phyloP scores from a whole-genome alignment of 768 basidiomycete genomes.

The Tulasnella sp. region DNA sequence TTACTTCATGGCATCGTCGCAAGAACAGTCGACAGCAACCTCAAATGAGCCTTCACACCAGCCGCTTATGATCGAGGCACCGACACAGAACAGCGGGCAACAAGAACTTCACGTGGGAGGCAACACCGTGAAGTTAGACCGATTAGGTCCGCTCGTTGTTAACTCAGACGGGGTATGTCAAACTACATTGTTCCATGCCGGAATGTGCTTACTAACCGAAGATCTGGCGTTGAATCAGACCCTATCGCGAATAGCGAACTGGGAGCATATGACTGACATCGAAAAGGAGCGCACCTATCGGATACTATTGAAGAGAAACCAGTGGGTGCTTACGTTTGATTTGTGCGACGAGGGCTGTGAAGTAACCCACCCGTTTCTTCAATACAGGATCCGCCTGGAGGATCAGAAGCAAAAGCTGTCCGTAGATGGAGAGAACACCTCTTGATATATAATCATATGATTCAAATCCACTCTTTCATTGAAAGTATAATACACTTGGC shows the following conservation, averaged over 20 bases:
- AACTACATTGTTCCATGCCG: neutral
- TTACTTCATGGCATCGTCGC: neutral
- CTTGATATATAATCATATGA: neutral
- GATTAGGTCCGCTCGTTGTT: constrained; percentile 55
- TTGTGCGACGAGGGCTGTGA: neutral
- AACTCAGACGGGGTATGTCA: constrained; percentile 50
- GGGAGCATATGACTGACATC: constrained; percentile 43
- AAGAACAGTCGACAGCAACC: neutral
- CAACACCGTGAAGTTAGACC: constrained; percentile 38
- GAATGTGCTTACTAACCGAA: neutral
- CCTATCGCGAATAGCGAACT: constrained; percentile 53
- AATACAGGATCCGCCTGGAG: constrained; percentile 23
- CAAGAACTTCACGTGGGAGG: constrained; percentile 9
- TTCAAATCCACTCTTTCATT: neutral
- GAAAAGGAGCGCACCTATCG: constrained; percentile 48
- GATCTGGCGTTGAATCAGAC: constrained; percentile 31
- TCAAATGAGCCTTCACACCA: neutral
- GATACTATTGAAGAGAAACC: constrained; percentile 42
- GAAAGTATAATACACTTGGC: neutral
- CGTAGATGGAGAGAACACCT: neutral
- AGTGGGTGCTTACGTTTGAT: constrained; percentile 25
- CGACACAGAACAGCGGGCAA: neutral
- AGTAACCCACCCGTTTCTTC: too few relatives aligned
- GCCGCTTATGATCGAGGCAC: neutral
- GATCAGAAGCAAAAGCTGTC: neutral